phyloP scores from a whole-genome alignment of 257 asterid genomes.

The Ilex aquifolium region DNA sequence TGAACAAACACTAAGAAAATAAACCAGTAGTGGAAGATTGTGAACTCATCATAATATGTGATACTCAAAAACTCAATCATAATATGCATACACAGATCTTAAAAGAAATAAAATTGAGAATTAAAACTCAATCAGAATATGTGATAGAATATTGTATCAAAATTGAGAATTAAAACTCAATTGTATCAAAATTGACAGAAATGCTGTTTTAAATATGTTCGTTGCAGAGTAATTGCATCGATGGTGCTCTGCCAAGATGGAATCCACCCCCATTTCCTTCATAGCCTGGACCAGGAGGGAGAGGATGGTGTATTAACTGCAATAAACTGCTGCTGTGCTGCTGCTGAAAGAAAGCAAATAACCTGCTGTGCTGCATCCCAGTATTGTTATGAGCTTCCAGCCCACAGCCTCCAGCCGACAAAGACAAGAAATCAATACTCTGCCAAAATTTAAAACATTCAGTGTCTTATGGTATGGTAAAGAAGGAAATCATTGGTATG shows the following conservation, averaged over 20 bases:
- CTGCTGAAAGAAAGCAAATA: slow-evolving; percentile 9
- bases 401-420: slow-evolving; percentile 30
- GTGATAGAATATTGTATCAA: too few relatives aligned
- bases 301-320: slow-evolving; percentile 24
- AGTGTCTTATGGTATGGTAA: background rate
- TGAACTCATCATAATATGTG: too few relatives aligned
- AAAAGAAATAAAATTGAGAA: too few relatives aligned
- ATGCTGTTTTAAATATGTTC: slow-evolving; percentile 14
- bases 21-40: too few relatives aligned
- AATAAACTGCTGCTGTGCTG: slow-evolving; percentile 36
- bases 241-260: slow-evolving; percentile 24
- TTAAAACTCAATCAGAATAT: too few relatives aligned
- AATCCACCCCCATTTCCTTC: slow-evolving; percentile 30
- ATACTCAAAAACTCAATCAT: too few relatives aligned
- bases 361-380: slow-evolving; percentile 49
- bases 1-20: too few relatives aligned
- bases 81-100: too few relatives aligned
- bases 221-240: slow-evolving; percentile 37
- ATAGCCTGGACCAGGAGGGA: slow-evolving; percentile 31
- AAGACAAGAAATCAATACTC: slow-evolving; percentile 41
- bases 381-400: slow-evolving; percentile 21
- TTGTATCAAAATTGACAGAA: too few relatives aligned
- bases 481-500: background rate
- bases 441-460: slow-evolving; percentile 18
- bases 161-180: too few relatives aligned